Base-by-base conservation (phyloP, 257 asterid genomes). In the Nicotiana sylvestris region DNA sequence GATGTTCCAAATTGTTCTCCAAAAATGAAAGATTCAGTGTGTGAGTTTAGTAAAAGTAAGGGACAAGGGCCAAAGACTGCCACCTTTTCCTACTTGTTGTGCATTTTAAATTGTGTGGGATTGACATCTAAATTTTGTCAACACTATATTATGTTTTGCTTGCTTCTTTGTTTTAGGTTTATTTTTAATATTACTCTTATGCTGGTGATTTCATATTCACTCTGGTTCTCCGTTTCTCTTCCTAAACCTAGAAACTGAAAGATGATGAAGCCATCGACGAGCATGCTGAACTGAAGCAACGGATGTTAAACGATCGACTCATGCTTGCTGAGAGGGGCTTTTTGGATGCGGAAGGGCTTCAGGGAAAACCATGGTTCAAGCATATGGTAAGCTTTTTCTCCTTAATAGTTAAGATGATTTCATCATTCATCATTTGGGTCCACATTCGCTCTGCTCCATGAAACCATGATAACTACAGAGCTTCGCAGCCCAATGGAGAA, bases 271-370 rank as follows among this genome's bases (percentile, higher is more conserved):
- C 65, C 49, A 51, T 30, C 51, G 94, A 85, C 0, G 91, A 81
- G 62, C 60, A 68, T n/a, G 84, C 81, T 5, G 82, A 72, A 35
- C 33, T 93, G 88, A 91, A 90, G 88, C 87, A 87, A 80, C 92
- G 98, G 51, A 84, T 82, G 77, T 77, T 96, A 43, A 96, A 96
- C 60, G 98, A 96, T 85, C 91, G 93, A 56, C 84, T 96, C 39
- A 93, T 96, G 90, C 87, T 89, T 62, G 87, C 97, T 33, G 99
- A 96, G 84, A 90, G 97, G 90, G 99, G 97, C 66, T 96, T 96
- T 90, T 84, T 93, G 86, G 98, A 93, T 84, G 35, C 88, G 0
- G 96, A 92, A 64, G 99, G 98, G 39, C 95, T 93, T 46, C 86
- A 81, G 1, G 95, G 94, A 85, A 88, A 88, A 81, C 87, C 78